Evolutionary conservation across 805 yeast species (phyloP).

Genomic region (Blastobotrys chiropterorum): DNA sequence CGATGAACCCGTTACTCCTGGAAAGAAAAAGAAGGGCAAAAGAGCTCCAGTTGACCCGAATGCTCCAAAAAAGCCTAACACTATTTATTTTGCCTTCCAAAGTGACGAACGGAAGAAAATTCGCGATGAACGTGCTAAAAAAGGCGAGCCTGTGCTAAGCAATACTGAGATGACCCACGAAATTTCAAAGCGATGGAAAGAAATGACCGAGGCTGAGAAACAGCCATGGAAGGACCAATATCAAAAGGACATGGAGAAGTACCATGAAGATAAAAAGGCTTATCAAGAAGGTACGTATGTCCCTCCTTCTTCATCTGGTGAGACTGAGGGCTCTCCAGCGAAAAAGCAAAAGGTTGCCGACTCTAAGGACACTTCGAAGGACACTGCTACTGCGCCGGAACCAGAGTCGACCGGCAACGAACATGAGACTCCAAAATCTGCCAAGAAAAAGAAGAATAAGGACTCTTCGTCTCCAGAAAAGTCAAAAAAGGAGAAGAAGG

Average conservation of each 20-base stretch:
- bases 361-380: neutral
- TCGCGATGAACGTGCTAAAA: slow-evolving; percentile 56
- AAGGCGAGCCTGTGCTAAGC: slow-evolving; percentile 56
- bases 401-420: neutral
- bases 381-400: neutral
- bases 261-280: slow-evolving; percentile 40
- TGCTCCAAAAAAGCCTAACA: slow-evolving; percentile 92
- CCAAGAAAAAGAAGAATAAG: slow-evolving; percentile 24
- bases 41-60: slow-evolving; percentile 65
- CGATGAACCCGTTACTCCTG: slow-evolving; percentile 16
- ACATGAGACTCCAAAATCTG: neutral
- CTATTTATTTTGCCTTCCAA: slow-evolving; percentile 76
- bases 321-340: neutral
- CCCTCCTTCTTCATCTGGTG: neutral
- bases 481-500: slow-evolving; percentile 41
- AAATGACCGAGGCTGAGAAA: slow-evolving; percentile 61
- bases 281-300: neutral
- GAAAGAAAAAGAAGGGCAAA: slow-evolving; percentile 31
- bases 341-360: neutral
- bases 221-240: slow-evolving; percentile 59
- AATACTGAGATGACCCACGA: slow-evolving; percentile 75
- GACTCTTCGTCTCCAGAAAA: slow-evolving; percentile 23
- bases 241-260: slow-evolving; percentile 38
- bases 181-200: slow-evolving; percentile 75
- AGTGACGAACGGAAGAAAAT: slow-evolving; percentile 66